Evolutionary conservation across 345 rosid genomes (phyloP).

Genomic region (Corchorus olitorius): DNA sequence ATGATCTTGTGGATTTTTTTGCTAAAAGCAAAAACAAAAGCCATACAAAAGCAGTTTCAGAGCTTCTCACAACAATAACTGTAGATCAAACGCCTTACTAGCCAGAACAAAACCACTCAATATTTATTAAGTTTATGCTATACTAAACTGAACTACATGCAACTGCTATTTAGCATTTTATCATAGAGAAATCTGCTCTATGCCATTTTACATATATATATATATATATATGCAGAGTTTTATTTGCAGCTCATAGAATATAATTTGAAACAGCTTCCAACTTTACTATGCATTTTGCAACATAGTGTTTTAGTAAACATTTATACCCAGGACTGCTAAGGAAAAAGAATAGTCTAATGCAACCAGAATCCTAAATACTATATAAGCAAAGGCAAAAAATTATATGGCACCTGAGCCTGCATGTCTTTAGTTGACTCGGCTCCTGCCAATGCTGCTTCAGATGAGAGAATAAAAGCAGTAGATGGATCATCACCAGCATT

Average conservation of each 20-base stretch:
- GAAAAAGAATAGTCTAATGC: neutral
- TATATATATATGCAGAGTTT: neutral
- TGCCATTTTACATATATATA: neutral
- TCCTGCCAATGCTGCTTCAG: constrained; percentile 81
- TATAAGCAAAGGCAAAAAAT: neutral
- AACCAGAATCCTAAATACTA: constrained; percentile 11
- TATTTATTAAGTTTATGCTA: no score
- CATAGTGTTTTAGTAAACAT: neutral
- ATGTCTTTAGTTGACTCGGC: constrained; percentile 86
- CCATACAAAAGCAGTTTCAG: neutral
- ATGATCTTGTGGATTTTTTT: neutral
- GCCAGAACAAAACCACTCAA: neutral
- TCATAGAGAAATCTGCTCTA: neutral
- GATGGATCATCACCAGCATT: constrained; percentile 69
- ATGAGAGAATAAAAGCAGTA: constrained; percentile 69
- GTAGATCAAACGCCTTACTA: neutral
- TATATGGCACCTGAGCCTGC: constrained; percentile 78
- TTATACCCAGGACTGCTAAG: neutral
- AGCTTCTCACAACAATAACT: neutral
- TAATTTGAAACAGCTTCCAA: neutral
- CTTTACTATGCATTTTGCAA: neutral
- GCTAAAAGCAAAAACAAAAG: neutral
- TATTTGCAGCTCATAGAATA: neutral
- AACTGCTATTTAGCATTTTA: no score
- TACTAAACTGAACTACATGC: no score